These are phyloP conservation scores for Boletus rex-veris DNA, from an alignment of 768 basidiomycete species.

Conservation along the genomic window DNA sequence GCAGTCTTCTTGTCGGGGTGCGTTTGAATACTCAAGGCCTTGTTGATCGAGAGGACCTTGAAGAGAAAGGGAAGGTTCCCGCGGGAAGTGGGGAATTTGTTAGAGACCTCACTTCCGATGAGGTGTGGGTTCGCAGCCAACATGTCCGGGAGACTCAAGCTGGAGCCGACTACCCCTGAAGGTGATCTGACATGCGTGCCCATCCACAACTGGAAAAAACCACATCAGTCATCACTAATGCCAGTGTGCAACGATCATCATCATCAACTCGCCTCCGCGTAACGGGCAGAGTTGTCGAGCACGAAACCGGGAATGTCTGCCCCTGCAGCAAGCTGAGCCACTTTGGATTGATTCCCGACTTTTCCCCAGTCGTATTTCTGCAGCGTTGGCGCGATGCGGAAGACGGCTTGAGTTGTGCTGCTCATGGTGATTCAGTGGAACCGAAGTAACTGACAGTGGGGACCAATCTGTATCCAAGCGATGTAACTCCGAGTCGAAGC, in stretches of 20 bases:
- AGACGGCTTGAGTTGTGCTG: slow-evolving; percentile 42
- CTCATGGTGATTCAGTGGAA: slow-evolving; percentile 18
- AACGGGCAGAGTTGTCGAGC: slow-evolving; percentile 70
- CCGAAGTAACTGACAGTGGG: background rate
- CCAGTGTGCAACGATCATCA: background rate
- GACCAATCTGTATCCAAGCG: background rate
- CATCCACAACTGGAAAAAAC: slow-evolving; percentile 84
- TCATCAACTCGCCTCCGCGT: slow-evolving; percentile 78
- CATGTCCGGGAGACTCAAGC: slow-evolving; percentile 50
- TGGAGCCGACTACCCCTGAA: slow-evolving; percentile 49
- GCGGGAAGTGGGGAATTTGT: slow-evolving; percentile 49
- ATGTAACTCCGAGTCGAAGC: too few relatives aligned
- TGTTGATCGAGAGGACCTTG: slow-evolving; percentile 87
- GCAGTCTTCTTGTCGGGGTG: slow-evolving; percentile 88
- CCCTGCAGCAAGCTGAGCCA: slow-evolving; percentile 76
- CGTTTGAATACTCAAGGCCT: slow-evolving; percentile 87
- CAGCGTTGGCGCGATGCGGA: slow-evolving; percentile 78
- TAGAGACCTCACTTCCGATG: slow-evolving; percentile 57
- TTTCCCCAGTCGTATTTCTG: slow-evolving; percentile 98
- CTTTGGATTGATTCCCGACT: slow-evolving; percentile 72
- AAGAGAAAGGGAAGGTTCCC: slow-evolving; percentile 88
- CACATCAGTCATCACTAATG: slow-evolving; percentile 1
- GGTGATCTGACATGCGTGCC: slow-evolving; percentile 87
- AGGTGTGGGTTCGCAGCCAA: slow-evolving; percentile 65
- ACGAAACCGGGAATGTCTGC: slow-evolving; percentile 60